Base-by-base conservation (phyloP, 768 basidiomycete species). In the Auriscalpium microsporum region DNA sequence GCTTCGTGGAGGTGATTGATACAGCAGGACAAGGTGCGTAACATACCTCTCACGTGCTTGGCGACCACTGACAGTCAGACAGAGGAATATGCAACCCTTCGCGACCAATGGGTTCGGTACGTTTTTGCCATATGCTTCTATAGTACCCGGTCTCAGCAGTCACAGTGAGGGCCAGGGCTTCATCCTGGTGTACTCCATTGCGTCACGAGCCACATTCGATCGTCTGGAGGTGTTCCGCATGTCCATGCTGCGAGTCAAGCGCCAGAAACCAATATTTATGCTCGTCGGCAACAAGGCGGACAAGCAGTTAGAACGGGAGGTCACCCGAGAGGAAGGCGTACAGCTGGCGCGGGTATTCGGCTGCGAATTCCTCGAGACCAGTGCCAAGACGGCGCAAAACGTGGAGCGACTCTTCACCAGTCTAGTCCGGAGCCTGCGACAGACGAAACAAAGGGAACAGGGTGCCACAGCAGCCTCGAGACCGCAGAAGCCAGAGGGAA, bases 71-170 rank as follows among this genome's bases (percentile, higher is more conserved):
- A 65, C 64, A 53, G 56, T 58, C 56, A 55, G 51, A 48, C 70
- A 96, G 94, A 97, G 88, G 94, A 96, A 69, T 97, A 95, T 64
- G 92, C 92, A 50, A 94, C 94, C 50, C 78, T 97, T 61, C 86
- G 94, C 62, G 93, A 96, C 76, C 94, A 97, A 71, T 97, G 94
- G 94, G 92, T 96, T 64, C 84, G 94, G 94, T 95, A 58, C 71
- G 86, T 78, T 48, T 48, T 19, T 52, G 45, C 55, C 34, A 48
- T 52, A 45, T 52, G 49, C 45, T 53, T 57, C 60, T 47, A 50
- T 44, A 52, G 33, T 45, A 56, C 52, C 47, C 37, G 58, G 46
- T 48, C 50, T 33, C 16, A 48, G 57, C 59, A 36, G 55, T 51
- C 53, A 21, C 66, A 95, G 94, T 33, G 94, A 97, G 71, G 94